Percentiles rank a stretch among this genome's conserved stretches.
Conservation (phyloP, 225 moss, liverwort and hornwort genomes). For the Sphagnum contortum region DNA sequence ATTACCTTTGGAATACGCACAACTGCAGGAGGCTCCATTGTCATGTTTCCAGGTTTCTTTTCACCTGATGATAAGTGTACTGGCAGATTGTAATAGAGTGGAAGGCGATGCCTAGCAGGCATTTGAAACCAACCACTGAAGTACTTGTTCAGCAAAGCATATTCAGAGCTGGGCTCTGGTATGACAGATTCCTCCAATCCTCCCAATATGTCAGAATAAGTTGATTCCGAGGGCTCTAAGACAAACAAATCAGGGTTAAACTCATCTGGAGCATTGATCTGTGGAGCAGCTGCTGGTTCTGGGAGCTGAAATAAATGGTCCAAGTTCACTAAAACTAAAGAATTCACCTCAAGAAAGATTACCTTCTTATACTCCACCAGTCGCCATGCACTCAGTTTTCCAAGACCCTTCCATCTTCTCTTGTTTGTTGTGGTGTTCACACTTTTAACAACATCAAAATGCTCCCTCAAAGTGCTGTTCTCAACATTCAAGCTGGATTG, state of each 20-base stretch:
- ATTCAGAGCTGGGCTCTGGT: conserved; percentile 9
- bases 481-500: conserved; percentile 17
- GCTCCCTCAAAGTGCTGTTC: conserved; percentile 34
- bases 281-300: conserved; percentile 78
- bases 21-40: conserved; percentile 33
- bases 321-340: conserved; percentile 57
- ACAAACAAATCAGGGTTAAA: conserved; percentile 78
- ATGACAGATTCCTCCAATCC: conserved; percentile 13
- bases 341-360: conserved; percentile 55
- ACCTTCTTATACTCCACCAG: conserved; percentile 58
- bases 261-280: conserved; percentile 33
- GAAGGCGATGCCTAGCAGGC: conserved; percentile 65
- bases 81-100: conserved; percentile 67
- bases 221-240: conserved; percentile 50
- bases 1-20: conserved; percentile 39
- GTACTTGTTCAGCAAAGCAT: conserved; percentile 47
- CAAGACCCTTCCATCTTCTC: conserved; percentile 10
- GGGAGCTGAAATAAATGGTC: conserved; percentile 68
- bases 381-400: conserved; percentile 56
- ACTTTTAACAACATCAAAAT: conserved; percentile 61
- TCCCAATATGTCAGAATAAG: conserved; percentile 37
- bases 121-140: conserved; percentile 67
- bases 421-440: conserved; percentile 11
- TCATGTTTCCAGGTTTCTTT: conserved; percentile 11
- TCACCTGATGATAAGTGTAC: conserved; percentile 27